Percentiles rank a stretch among this genome's conserved stretches.
phyloP scores from a whole-genome alignment of 805 yeast species.

The Spathaspora hagerdaliae region DNA sequence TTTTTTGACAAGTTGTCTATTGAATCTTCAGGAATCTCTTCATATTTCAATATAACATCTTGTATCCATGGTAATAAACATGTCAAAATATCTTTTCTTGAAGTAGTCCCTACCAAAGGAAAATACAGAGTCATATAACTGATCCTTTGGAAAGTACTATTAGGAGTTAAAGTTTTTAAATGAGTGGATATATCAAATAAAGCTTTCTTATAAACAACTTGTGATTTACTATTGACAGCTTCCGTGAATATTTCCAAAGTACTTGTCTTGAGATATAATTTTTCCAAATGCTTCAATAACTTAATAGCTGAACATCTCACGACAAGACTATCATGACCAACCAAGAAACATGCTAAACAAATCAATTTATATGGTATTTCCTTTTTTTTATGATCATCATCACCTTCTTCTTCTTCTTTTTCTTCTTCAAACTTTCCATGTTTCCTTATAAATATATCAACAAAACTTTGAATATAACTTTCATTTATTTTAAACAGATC shows the following conservation, averaged over 20 bases:
- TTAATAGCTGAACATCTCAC: conserved; percentile 72
- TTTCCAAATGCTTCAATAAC: conserved; percentile 65
- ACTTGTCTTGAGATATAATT: conserved; percentile 38
- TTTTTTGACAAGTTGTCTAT: not conserved
- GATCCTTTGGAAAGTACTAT: conserved; percentile 57
- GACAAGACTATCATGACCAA: conserved; percentile 67
- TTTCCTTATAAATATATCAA: conserved; percentile 55
- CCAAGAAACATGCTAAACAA: conserved; percentile 71
- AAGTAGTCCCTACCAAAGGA: conserved; percentile 50
- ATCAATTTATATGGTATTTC: conserved; percentile 57
- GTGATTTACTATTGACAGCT: conserved; percentile 67
- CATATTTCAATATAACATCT: conserved; percentile 56
- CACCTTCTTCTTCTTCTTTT: not conserved
- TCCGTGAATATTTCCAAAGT: conserved; percentile 57
- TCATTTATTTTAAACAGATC: conserved; percentile 49
- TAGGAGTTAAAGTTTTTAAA: conserved; percentile 58
- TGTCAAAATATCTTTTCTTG: conserved; percentile 74
- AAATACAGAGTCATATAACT: conserved; percentile 71
- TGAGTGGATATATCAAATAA: conserved; percentile 73
- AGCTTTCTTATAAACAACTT: conserved; percentile 83
- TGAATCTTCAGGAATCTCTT: conserved; percentile 4
- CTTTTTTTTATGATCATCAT: conserved; percentile 8
- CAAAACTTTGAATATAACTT: conserved; percentile 67
- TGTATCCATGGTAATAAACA: conserved; percentile 93
- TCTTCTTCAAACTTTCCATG: conserved; percentile 11